These are phyloP conservation scores for Arabis alpina DNA, from an alignment of 345 rosid genomes.

Conservation along the genomic window DNA sequence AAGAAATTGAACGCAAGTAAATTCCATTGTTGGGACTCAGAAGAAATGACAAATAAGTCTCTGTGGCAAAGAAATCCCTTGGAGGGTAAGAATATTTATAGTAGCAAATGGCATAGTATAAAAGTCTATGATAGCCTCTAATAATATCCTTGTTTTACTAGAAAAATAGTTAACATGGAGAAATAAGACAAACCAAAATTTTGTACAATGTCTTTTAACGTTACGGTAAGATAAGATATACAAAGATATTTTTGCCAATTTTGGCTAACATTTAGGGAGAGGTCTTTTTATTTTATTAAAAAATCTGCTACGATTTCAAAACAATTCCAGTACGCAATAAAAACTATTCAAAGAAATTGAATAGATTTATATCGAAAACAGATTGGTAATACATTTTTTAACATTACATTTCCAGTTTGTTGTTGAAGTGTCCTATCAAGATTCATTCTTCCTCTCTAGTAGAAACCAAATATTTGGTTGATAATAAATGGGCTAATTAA, in stretches of 20 bases:
- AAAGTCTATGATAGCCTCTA: conserved; percentile 29
- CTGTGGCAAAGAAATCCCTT: conserved; percentile 10
- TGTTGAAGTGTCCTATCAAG: neutral
- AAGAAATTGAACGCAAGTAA: conserved; percentile 34
- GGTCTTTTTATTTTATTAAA: neutral
- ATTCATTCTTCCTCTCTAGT: neutral
- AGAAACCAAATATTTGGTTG: neutral
- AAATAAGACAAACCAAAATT: conserved; percentile 15
- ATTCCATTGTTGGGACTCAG: conserved; percentile 27
- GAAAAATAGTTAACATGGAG: neutral
- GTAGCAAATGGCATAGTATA: neutral
- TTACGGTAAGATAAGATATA: neutral
- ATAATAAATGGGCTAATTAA: neutral
- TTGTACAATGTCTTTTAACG: conserved; percentile 18
- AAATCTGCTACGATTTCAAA: neutral
- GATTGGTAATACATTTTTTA: neutral
- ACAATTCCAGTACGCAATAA: neutral
- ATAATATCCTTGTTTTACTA: neutral
- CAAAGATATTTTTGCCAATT: no score
- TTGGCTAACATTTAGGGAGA: neutral
- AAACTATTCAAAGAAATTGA: neutral
- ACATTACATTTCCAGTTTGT: neutral
- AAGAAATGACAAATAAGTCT: neutral
- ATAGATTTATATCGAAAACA: no score
- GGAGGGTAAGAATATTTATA: conserved; percentile 26